Conservation (phyloP, 148 eudicot species). For the Heliamphora exappendiculata region DNA sequence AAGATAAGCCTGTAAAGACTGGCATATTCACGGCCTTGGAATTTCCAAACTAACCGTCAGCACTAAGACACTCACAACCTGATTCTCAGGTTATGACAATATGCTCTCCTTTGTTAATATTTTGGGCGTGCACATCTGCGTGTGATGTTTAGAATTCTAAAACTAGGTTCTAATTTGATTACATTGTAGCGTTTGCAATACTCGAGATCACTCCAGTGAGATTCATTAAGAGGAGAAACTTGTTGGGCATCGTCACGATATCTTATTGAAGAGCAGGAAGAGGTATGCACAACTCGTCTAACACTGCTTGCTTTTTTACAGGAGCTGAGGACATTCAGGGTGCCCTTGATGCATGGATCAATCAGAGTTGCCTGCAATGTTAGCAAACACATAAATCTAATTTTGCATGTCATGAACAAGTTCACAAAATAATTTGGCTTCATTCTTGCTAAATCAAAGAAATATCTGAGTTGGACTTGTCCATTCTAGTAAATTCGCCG, state of each 20-base stretch:
- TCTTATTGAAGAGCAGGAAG: slow-evolving; percentile 91
- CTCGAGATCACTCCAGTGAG: slow-evolving; percentile 88
- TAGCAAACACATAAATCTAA: neutral
- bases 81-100: no score
- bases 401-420: neutral
- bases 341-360: slow-evolving; percentile 71
- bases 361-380: slow-evolving; percentile 63
- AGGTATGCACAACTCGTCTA: slow-evolving; percentile 77
- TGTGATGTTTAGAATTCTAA: neutral
- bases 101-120: no score
- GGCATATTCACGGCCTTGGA: no score
- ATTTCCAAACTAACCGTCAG: no score
- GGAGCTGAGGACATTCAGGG: slow-evolving; percentile 66
- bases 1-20: no score
- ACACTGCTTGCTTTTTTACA: slow-evolving; percentile 59
- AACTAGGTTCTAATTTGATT: slow-evolving; percentile 1
- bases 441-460: neutral
- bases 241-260: slow-evolving; percentile 50
- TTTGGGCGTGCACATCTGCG: neutral
- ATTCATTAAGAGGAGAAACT: slow-evolving; percentile 66
- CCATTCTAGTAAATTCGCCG: neutral
- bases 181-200: slow-evolving; percentile 74
- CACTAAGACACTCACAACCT: no score
- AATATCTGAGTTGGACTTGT: neutral
- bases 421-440: neutral